phyloP scores from a whole-genome alignment of 2,329 filamentous ascomycete genomes.

The Fonsecaea monophora region DNA sequence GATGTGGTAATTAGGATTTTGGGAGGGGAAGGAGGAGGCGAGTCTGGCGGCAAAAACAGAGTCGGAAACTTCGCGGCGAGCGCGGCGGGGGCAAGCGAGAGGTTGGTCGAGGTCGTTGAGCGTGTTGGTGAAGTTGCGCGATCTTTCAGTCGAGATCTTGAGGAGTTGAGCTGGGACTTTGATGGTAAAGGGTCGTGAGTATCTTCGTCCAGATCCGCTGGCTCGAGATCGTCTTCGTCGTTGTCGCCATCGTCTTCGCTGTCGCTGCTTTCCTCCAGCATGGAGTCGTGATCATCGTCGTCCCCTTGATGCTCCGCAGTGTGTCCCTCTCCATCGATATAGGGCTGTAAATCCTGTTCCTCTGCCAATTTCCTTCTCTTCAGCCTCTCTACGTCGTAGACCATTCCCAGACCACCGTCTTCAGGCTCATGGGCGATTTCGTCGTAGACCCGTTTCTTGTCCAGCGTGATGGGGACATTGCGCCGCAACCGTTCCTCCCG shows the following conservation, averaged over 20 bases:
- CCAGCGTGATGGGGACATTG: conserved; percentile 82
- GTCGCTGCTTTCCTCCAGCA: conserved; percentile 58
- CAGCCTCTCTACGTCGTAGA: conserved; percentile 57
- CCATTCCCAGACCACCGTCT: conserved; percentile 53
- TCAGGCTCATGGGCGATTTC: conserved; percentile 65
- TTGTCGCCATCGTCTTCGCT: conserved; percentile 49
- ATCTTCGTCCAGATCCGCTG: conserved; percentile 25
- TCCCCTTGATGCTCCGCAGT: conserved; percentile 49
- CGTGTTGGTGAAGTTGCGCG: conserved; percentile 62
- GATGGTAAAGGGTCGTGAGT: conserved; percentile 35
- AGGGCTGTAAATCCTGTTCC: conserved; percentile 47
- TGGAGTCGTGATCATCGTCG: conserved; percentile 46
- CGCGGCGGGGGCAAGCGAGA: conserved; percentile 66
- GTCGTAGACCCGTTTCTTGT: conserved; percentile 90
- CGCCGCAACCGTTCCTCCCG: conserved; percentile 74
- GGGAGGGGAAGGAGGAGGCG: conserved; percentile 63
- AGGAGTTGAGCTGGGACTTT: conserved; percentile 42
- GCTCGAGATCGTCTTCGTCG: conserved; percentile 34
- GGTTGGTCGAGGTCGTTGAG: conserved; percentile 64
- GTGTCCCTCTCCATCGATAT: not conserved
- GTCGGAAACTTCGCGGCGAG: conserved; percentile 66
- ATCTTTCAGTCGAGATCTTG: conserved; percentile 49
- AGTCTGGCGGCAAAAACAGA: conserved; percentile 54
- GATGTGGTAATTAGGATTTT: conserved; percentile 93
- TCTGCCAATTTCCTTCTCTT: conserved; percentile 56